Percentiles rank a stretch among this genome's conserved stretches.
Conservation (phyloP, 495 filamentous ascomycete species). For the Xylaria intraflava region DNA sequence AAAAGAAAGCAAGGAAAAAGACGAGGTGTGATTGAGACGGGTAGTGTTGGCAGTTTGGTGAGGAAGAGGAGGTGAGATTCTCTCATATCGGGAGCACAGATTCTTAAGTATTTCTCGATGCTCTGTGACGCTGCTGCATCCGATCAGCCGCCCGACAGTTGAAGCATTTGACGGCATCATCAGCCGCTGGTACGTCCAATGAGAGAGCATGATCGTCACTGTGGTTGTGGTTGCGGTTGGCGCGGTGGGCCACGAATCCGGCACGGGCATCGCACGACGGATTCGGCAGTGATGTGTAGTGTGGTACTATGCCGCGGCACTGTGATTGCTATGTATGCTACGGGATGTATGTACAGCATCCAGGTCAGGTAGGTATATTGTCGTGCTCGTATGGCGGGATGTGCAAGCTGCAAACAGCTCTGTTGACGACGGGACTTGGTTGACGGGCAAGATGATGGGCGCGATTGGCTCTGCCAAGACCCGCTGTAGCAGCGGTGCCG, state of each 20-base stretch:
- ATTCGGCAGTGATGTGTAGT: too few relatives aligned
- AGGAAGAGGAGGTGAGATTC: slow-evolving; percentile 4
- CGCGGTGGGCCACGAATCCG: background rate
- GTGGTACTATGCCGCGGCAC: too few relatives aligned
- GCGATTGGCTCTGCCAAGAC: slow-evolving; percentile 8
- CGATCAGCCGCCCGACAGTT: slow-evolving; percentile 6
- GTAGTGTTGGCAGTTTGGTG: slow-evolving; percentile 10
- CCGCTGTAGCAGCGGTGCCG: slow-evolving; percentile 8
- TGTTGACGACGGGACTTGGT: too few relatives aligned
- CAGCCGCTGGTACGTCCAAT: slow-evolving; percentile 5
- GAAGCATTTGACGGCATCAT: slow-evolving; percentile 7
- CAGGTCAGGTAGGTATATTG: too few relatives aligned
- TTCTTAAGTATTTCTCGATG: background rate
- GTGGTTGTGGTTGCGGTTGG: background rate
- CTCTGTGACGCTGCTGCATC: background rate
- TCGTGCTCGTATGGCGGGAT: too few relatives aligned
- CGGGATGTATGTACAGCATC: too few relatives aligned
- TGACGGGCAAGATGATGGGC: too few relatives aligned
- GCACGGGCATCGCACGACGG: too few relatives aligned
- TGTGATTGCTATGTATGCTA: too few relatives aligned
- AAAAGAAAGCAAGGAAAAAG: slow-evolving; percentile 24
- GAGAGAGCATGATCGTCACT: background rate
- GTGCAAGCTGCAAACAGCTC: too few relatives aligned
- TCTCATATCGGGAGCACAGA: background rate
- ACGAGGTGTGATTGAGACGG: slow-evolving; percentile 12